phyloP scores from a whole-genome alignment of 2,329 filamentous ascomycete species.

The Thielaviopsis euricoi region DNA sequence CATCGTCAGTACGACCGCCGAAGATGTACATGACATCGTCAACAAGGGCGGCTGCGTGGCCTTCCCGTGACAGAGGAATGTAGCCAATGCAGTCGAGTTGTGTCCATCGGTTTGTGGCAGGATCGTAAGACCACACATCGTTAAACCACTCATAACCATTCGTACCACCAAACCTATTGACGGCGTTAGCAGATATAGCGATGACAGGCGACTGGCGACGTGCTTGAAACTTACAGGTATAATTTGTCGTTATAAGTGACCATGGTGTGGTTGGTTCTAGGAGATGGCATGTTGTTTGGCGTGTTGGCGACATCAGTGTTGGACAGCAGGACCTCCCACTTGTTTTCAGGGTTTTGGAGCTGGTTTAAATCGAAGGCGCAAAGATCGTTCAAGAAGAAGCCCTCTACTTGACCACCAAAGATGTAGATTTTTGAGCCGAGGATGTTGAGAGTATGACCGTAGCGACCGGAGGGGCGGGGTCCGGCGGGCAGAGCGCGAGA shows the following conservation, averaged over 20 bases:
- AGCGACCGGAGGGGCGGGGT: conserved; percentile 71
- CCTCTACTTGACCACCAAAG: conserved; percentile 94
- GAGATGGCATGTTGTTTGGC: conserved; percentile 50
- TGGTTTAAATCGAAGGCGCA: conserved; percentile 92
- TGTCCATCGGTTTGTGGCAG: conserved; percentile 64
- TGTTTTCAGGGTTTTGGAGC: conserved; percentile 74
- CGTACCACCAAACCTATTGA: conserved; percentile 75
- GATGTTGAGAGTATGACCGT: conserved; percentile 93
- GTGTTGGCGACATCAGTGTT: conserved; percentile 19
- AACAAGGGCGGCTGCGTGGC: conserved; percentile 82
- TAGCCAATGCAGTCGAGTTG: conserved; percentile 95
- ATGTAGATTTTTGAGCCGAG: conserved; percentile 93
- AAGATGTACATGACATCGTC: conserved; percentile 99
- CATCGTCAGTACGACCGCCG: conserved; percentile 86
- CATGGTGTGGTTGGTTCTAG: conserved; percentile 86
- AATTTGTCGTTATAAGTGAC: conserved; percentile 86
- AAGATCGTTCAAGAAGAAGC: conserved; percentile 94
- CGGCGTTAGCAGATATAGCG: background rate
- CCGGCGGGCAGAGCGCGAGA: conserved; percentile 82
- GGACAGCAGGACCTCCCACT: conserved; percentile 79
- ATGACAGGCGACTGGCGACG: too few relatives aligned
- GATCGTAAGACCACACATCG: conserved; percentile 94
- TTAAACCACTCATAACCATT: conserved; percentile 97
- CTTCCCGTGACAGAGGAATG: conserved; percentile 84
- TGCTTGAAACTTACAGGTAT: conserved; percentile 52